These are phyloP conservation scores for Dimargaris xerosporica DNA, from an alignment of 192 early-diverging fungal species.

Conservation along the genomic window DNA sequence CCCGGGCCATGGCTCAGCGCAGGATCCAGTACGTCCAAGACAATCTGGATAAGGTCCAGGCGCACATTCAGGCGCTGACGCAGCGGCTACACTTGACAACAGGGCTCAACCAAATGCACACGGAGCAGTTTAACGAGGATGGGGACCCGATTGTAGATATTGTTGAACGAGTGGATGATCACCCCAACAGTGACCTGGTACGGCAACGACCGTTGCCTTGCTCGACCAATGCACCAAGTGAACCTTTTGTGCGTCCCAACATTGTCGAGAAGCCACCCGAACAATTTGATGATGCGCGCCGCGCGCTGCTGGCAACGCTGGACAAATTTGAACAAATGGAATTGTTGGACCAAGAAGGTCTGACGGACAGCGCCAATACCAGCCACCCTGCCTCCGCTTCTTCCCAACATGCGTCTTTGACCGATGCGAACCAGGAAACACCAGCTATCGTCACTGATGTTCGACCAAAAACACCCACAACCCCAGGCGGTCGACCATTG, in stretches of 20 bases:
- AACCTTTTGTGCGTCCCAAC: no score
- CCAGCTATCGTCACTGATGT: not conserved
- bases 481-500: not conserved
- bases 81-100: not conserved
- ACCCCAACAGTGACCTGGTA: no score
- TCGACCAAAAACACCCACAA: not conserved
- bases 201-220: no score
- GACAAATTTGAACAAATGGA: not conserved
- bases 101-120: constrained; percentile 6
- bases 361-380: not conserved
- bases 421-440: not conserved
- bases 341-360: not conserved
- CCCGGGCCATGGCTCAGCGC: constrained; percentile 52
- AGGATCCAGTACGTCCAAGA: constrained; percentile 15
- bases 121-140: constrained; percentile 20
- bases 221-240: no score
- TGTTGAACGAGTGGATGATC: constrained; percentile 22
- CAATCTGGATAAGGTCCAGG: constrained; percentile 14
- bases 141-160: constrained; percentile 32
- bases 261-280: no score
- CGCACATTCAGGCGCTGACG: constrained; percentile 9
- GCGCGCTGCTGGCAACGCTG: not conserved
- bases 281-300: no score
- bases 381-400: not conserved
- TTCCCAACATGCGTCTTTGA: not conserved